These are phyloP conservation scores for Podaxis sp. DNA, from an alignment of 768 basidiomycete genomes.

Conservation along the genomic window DNA sequence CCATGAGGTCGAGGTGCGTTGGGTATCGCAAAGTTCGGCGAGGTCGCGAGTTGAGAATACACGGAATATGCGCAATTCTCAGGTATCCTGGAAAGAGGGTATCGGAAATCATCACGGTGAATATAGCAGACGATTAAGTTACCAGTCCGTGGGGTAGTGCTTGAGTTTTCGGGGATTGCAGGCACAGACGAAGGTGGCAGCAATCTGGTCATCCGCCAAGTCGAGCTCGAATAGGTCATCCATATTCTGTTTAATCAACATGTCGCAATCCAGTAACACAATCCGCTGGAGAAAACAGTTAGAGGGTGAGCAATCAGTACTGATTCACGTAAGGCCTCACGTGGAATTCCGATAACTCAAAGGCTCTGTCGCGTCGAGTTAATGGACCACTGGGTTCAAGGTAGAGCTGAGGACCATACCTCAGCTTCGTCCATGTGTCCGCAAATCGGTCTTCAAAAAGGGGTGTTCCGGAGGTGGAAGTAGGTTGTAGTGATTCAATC, in stretches of 20 bases:
- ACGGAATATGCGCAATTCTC: slow-evolving; percentile 82
- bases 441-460: slow-evolving; percentile 49
- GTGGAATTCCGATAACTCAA: slow-evolving; percentile 65
- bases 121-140: slow-evolving; percentile 21
- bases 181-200: slow-evolving; percentile 85
- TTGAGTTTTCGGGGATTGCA: slow-evolving; percentile 85
- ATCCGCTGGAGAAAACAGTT: slow-evolving; percentile 44
- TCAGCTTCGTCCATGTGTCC: slow-evolving; percentile 72
- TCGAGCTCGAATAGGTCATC: slow-evolving; percentile 64
- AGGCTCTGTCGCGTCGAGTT: slow-evolving; percentile 34
- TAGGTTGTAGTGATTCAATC: slow-evolving; percentile 57
- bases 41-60: slow-evolving; percentile 40
- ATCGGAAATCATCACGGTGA: slow-evolving; percentile 12
- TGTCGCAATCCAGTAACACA: slow-evolving; percentile 84
- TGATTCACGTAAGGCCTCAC: slow-evolving; percentile 30
- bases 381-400: not conserved
- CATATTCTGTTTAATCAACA: slow-evolving; percentile 81
- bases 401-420: slow-evolving; percentile 25
- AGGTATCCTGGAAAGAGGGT: slow-evolving; percentile 64
- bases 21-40: slow-evolving; percentile 28
- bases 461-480: slow-evolving; percentile 30
- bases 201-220: slow-evolving; percentile 69
- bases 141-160: slow-evolving; percentile 92
- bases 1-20: slow-evolving; percentile 66
- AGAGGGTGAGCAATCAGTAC: not conserved